Base-by-base conservation (phyloP, 2,329 filamentous ascomycete genomes). In the Fusarium verrucosum region DNA sequence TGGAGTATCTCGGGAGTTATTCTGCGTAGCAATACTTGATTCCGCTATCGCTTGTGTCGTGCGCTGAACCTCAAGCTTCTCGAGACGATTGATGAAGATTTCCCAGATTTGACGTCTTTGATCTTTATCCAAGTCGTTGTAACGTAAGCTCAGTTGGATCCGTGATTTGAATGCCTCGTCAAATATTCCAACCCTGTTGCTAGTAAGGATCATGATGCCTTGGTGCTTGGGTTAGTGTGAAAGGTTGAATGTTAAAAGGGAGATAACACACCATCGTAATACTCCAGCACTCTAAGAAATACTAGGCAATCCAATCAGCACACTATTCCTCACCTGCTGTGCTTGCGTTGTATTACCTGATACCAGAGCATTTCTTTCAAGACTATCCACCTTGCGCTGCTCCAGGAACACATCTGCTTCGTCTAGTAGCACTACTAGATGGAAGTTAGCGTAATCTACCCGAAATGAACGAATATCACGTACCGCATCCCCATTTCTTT, bases 371-470 rank as follows among this genome's bases (percentile, higher is more conserved):
- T 64, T 62, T 3, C 58, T 13, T 1, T 53, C 43, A 0, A 64
- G 19, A 8, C 57, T 53, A 2, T 35, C 11, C 0, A 32, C n/a
- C 5, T 38, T 36, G 0, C 52, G 13, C 4, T 62, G 47, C 9
- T 62, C 61, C 1, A 62, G 17, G n/a, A 64, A 62, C 1, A 62
- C 10, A 6, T 64, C 52, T 0, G 52, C 43, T 22, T 64, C 61
- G 1, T 64, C 52, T 0, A 62, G 17, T 0, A 64, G 22, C 0
- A 64, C 36, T 3, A 64, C 58, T 54, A 4, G 1, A 14, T 7
- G 0, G 0, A 7, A 7, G 11, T 42, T 6, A 50, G 26, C 14
- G 4, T 5, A 2, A 4, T 7, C 3, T 7, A 2, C 1, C 1
- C 1, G 3, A 9, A 4, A 5, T 1, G 0, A 10, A 7, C 0